phyloP scores from a whole-genome alignment of 352 stramenopile species.

The Thalassiosira oceanica region DNA sequence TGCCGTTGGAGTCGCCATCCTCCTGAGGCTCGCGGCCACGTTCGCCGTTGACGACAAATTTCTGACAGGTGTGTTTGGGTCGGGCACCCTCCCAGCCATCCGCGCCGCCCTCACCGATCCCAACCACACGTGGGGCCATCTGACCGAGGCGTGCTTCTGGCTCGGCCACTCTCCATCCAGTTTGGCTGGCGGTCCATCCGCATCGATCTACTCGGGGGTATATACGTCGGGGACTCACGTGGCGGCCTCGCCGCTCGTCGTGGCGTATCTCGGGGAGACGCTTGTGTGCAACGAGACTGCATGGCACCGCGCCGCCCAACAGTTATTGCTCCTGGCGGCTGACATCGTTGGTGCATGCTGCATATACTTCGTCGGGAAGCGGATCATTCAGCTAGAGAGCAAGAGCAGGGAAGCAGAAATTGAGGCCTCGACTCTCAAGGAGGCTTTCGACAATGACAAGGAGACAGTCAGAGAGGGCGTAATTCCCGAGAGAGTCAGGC shows the following conservation, averaged over 20 bases:
- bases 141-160: conserved; percentile 34
- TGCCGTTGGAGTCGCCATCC: conserved; percentile 1
- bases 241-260: conserved; percentile 15
- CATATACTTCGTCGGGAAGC: conserved; percentile 23
- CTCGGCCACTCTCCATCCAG: conserved; percentile 4
- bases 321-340: conserved; percentile 11
- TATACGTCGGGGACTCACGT: conserved; percentile 34
- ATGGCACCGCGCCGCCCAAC: conserved; percentile 3
- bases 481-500: conserved; percentile 34
- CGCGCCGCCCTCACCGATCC: conserved; percentile 29
- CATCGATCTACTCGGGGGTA: conserved; percentile 21
- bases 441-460: conserved; percentile 17
- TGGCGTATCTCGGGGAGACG: conserved; percentile 25
- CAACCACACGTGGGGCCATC: conserved; percentile 32
- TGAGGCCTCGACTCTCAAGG: conserved; percentile 20
- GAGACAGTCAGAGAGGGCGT: no score
- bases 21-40: conserved; percentile 16
- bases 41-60: conserved; percentile 4
- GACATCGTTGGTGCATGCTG: conserved; percentile 38
- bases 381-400: conserved; percentile 21
- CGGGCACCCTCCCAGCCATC: conserved; percentile 13
- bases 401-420: conserved; percentile 30
- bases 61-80: conserved; percentile 1
- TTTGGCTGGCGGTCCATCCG: conserved; percentile 5
- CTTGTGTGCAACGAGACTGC: conserved; percentile 6